A percentile compares a stretch with the other conserved stretches of the same genome.
Evolutionary conservation across 164 flowering plant genomes (phyloP).

Genomic region (Stephania japonica): DNA sequence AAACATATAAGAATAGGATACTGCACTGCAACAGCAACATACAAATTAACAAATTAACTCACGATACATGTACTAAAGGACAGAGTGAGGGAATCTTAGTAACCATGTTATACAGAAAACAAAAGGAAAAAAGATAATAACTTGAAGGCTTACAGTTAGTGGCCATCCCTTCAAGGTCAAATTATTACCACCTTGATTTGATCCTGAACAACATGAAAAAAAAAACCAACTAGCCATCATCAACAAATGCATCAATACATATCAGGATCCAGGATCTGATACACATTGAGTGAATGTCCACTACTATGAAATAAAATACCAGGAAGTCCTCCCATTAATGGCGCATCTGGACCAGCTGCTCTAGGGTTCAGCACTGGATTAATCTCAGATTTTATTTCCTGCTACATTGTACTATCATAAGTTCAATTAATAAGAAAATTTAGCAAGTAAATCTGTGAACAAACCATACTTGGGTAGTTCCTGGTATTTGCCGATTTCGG

Average conservation of each 20-base stretch:
- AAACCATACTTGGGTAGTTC: slow-evolving; percentile 54
- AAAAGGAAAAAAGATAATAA: background rate
- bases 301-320: slow-evolving; percentile 32
- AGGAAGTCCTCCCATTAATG: slow-evolving; percentile 56
- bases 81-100: too few species aligned
- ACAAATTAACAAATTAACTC: too few species aligned
- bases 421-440: background rate
- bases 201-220: slow-evolving; percentile 44
- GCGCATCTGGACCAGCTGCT: slow-evolving; percentile 68
- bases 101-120: background rate
- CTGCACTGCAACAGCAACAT: too few species aligned
- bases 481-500: slow-evolving; percentile 77
- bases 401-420: slow-evolving; percentile 19
- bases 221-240: background rate
- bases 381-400: slow-evolving; percentile 67
- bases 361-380: slow-evolving; percentile 59
- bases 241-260: slow-evolving; percentile 1
- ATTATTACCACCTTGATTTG: slow-evolving; percentile 88
- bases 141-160: slow-evolving; percentile 58
- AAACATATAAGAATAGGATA: too few species aligned
- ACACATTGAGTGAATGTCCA: background rate
- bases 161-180: slow-evolving; percentile 99
- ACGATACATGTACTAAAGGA: too few species aligned
- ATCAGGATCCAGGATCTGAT: background rate
- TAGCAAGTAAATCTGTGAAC: background rate